A percentile compares a stretch with the other conserved stretches of the same genome.
These are phyloP conservation scores for Candida chauliodis DNA, from an alignment of 805 yeast species.

Conservation along the genomic window DNA sequence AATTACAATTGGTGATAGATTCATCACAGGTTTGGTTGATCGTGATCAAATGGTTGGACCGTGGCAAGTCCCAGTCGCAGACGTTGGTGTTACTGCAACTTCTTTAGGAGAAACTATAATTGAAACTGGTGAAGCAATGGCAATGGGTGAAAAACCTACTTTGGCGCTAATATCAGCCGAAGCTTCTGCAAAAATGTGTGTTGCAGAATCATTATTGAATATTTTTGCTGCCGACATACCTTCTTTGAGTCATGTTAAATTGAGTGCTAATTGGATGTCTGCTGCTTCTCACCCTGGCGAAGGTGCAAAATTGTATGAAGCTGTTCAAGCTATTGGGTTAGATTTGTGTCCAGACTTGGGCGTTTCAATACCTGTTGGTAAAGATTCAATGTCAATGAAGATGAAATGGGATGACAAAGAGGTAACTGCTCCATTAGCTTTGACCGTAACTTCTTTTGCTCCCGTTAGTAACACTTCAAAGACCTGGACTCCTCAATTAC, in stretches of 20 bases:
- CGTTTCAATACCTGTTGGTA: constrained; percentile 93
- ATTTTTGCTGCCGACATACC: constrained; percentile 86
- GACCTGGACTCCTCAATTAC: constrained; percentile 93
- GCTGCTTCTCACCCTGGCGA: constrained; percentile 94
- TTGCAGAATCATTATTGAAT: constrained; percentile 90
- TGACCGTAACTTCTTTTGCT: constrained; percentile 87
- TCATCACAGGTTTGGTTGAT: constrained; percentile 95
- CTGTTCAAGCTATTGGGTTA: constrained; percentile 93
- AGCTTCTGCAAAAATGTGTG: constrained; percentile 92
- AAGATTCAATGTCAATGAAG: constrained; percentile 99
- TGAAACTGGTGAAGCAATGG: constrained; percentile 92
- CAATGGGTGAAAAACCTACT: constrained; percentile 95
- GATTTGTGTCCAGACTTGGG: constrained; percentile 94
- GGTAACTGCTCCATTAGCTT: constrained; percentile 92
- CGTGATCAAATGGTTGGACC: constrained; percentile 99
- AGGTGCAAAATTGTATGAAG: constrained; percentile 91
- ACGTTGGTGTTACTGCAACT: constrained; percentile 93
- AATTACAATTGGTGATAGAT: constrained; percentile 97
- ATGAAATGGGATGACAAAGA: constrained; percentile 95
- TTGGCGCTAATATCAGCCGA: constrained; percentile 83
- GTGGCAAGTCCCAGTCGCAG: constrained; percentile 99
- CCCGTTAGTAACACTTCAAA: constrained; percentile 79
- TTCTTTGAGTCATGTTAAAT: constrained; percentile 66
- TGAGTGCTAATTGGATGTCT: constrained; percentile 99
- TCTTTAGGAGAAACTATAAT: constrained; percentile 73